These are phyloP conservation scores for Yamadazyma buinensis DNA, from an alignment of 1,139 yeast genomes.

Conservation along the genomic window DNA sequence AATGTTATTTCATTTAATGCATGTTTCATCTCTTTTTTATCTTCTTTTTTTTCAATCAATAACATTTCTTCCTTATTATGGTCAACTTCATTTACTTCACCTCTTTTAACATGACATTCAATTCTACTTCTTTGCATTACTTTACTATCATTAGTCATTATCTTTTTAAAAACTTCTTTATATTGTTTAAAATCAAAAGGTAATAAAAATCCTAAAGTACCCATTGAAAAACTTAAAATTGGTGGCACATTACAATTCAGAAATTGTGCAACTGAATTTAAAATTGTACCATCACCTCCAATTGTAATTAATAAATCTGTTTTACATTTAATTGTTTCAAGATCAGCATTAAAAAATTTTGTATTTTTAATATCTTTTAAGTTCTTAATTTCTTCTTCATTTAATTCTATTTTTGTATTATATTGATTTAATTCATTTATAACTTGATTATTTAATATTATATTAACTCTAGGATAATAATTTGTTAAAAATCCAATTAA, in stretches of 20 bases:
- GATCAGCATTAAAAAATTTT: conserved; percentile 51
- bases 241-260: conserved; percentile 78
- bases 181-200: conserved; percentile 77
- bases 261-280: conserved; percentile 66
- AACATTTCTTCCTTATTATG: no score
- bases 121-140: conserved; percentile 75
- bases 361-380: conserved; percentile 8
- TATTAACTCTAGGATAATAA: conserved; percentile 65
- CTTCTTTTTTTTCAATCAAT: background rate
- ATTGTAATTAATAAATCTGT: conserved; percentile 77
- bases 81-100: background rate
- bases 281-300: conserved; percentile 95
- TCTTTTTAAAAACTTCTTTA: conserved; percentile 57
- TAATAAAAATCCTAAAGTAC: conserved; percentile 83
- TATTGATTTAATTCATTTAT: conserved; percentile 60
- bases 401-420: conserved; percentile 34
- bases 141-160: conserved; percentile 63
- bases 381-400: conserved; percentile 48
- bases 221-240: conserved; percentile 81
- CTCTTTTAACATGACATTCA: conserved; percentile 64
- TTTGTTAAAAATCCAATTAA: conserved; percentile 56
- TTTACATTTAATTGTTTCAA: conserved; percentile 50
- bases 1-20: conserved; percentile 91
- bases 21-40: conserved; percentile 37
- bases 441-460: conserved; percentile 72